Base-by-base conservation (phyloP, 129 eudicot genomes). In the Flaveria sonorensis region DNA sequence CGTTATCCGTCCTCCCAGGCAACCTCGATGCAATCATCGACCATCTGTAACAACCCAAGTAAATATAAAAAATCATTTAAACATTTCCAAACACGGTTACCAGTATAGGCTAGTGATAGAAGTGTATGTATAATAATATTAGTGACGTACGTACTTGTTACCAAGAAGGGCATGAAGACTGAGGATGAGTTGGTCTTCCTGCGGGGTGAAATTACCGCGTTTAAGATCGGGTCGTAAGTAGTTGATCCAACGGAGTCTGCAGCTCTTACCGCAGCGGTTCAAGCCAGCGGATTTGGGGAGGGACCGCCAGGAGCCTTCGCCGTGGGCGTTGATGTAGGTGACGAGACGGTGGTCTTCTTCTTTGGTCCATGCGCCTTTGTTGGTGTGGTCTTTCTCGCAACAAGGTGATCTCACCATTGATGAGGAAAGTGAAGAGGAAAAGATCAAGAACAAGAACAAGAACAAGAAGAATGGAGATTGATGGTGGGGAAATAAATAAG, bases 291-390 rank as follows among this genome's bases (percentile, higher is more conserved):
- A 68, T 64, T 86, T 89, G 3, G 96, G 96, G 8, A 89, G 85
- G 42, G 96, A 85, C 1, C 90, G 79, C 96, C 96, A 89, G 3
- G 84, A 85, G 67, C 92, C 96, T 70, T 87, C 90, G 26, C 92
- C 96, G 36, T 89, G 96, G 60, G 83, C 73, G 59, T 85, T 86
- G 84, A 89, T 89, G 74, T 89, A 87, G 57, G 83, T 79, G 24
- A 85, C 71, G 67, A 89, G 96, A 21, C 88, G 90, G 2, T 90
- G 86, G 65, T 90, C 96, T 86, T 89, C 96, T 65, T 89, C 96
- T 71, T 89, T 89, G 13, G 96, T 87, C 96, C 96, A 89, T 39
- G 96, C 96, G n/a, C 96, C 96, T 90, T 86, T 90, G 81, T 88
- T 90, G n/a, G 89, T 90, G 83, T 90, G 96, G 19, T 89, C 87